Base-by-base conservation (phyloP, 2,329 filamentous ascomycete genomes). In the Paraconiothyrium sp. region DNA sequence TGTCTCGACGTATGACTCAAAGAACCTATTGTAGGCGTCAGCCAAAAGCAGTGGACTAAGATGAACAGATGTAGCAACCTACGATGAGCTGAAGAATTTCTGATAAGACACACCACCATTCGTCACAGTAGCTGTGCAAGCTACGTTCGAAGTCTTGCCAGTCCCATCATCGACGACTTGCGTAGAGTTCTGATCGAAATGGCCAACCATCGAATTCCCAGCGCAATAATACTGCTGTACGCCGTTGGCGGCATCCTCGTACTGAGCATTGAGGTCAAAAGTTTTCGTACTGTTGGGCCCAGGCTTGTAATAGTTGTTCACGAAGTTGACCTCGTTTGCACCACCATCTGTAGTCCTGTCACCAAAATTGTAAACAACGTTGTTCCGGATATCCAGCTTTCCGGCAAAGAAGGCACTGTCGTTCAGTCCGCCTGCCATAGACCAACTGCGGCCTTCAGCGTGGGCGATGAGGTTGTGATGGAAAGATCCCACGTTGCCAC, bases 381-480 rank as follows among this genome's bases (percentile, higher is more conserved):
- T 78, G 61, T 78, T 78, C 4, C 76, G 69, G 7, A 78, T 73
- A 48, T 78, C 76, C 0, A 78, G 64, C 20, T 67, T 65, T 1
- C 76, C 76, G 10, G 71, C 70, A 48, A 78, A 78, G 16, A 59
- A 63, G 13, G 74, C 59, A 70, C 76, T 66, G 59, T 72, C 55
- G 57, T 76, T 61, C 51, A 74, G 37, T 35, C 81, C 63, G 44
- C 79, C 64, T 59, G 72, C 72, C 72, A 79, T 72, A 59, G 76
- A 67, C 80, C 80, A 73, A 63, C 78, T 67, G 51, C 79, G 72
- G 24, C 73, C 30, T 75, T 78, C 55, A 78, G 80, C 5, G 77
- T 88, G 30, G 74, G 72, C n/a, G 74, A 75, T 70, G 11, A 79
- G 66, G 54, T 79, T 79, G 55, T 78, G 75, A 27, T 79, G 76